Percentiles rank a stretch among this genome's conserved stretches.
phyloP scores from a whole-genome alignment of 257 asterid species.

The Solanum verrucosum region DNA sequence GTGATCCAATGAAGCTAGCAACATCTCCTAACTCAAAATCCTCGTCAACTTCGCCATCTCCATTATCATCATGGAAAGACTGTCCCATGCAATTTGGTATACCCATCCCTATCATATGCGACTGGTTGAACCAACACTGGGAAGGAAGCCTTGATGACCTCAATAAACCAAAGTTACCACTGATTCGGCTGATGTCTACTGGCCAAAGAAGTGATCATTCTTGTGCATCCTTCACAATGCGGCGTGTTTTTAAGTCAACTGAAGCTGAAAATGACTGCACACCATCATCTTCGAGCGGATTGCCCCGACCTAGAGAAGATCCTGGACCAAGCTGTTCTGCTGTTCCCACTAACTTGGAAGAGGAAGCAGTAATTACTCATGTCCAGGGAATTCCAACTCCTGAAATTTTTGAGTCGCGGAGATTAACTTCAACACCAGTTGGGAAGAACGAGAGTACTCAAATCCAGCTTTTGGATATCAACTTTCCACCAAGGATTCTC shows the following conservation, averaged over 20 bases:
- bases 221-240: constrained; percentile 88
- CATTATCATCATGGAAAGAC: constrained; percentile 74
- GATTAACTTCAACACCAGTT: constrained; percentile 40
- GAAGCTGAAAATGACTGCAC: constrained; percentile 56
- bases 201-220: constrained; percentile 93
- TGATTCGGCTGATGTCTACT: constrained; percentile 79
- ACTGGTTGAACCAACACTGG: constrained; percentile 97
- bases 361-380: constrained; percentile 25
- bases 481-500: constrained; percentile 66
- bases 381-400: constrained; percentile 69
- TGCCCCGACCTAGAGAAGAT: constrained; percentile 32
- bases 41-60: constrained; percentile 75
- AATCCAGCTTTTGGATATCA: constrained; percentile 77
- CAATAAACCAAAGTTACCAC: constrained; percentile 76
- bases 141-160: constrained; percentile 93
- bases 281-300: constrained; percentile 36
- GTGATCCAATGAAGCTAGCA: constrained; percentile 99
- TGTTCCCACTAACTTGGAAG: constrained; percentile 22
- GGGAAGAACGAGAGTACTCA: constrained; percentile 44
- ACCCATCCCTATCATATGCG: constrained; percentile 83
- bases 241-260: constrained; percentile 66
- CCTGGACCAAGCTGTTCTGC: constrained; percentile 37
- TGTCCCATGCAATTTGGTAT: constrained; percentile 82
- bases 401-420: constrained; percentile 66
- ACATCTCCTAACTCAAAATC: constrained; percentile 83